phyloP scores from a whole-genome alignment of 352 stramenopile genomes.

The Aphanomyces astaci region DNA sequence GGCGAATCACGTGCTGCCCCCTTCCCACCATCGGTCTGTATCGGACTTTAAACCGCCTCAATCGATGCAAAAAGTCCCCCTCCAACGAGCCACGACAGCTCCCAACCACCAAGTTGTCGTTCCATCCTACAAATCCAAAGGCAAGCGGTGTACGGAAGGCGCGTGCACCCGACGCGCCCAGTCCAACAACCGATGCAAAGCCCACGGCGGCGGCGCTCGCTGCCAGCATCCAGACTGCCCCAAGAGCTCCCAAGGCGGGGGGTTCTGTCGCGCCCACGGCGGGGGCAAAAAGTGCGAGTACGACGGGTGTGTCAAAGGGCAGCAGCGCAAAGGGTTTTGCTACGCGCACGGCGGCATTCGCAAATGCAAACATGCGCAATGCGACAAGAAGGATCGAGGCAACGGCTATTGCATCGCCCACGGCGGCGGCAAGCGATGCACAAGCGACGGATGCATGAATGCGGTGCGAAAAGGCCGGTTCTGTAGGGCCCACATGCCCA shows the following conservation, averaged over 20 bases:
- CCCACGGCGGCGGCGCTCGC: constrained; percentile 57
- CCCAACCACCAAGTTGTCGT: background rate
- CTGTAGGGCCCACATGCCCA: constrained; percentile 41
- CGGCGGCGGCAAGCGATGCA: constrained; percentile 49
- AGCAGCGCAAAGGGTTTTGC: constrained; percentile 76
- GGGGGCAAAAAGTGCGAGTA: constrained; percentile 76
- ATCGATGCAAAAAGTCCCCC: constrained; percentile 1
- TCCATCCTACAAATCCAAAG: constrained; percentile 33
- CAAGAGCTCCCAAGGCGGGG: constrained; percentile 64
- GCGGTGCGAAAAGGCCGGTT: constrained; percentile 47
- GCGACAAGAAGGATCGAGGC: constrained; percentile 81
- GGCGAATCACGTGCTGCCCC: background rate
- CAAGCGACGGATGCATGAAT: constrained; percentile 33
- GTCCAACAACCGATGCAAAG: constrained; percentile 80
- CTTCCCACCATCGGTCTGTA: background rate
- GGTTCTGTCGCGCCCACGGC: constrained; percentile 71
- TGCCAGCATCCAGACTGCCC: constrained; percentile 62
- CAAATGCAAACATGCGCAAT: constrained; percentile 59
- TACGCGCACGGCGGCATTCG: constrained; percentile 79
- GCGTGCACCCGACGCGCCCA: constrained; percentile 56
- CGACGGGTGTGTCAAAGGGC: constrained; percentile 52
- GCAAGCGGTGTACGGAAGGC: constrained; percentile 65
- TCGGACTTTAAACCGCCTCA: background rate
- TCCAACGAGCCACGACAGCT: constrained; percentile 10
- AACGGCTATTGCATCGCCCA: constrained; percentile 70